These are phyloP conservation scores for Suillus brevipes DNA, from an alignment of 768 basidiomycete genomes.

Conservation along the genomic window DNA sequence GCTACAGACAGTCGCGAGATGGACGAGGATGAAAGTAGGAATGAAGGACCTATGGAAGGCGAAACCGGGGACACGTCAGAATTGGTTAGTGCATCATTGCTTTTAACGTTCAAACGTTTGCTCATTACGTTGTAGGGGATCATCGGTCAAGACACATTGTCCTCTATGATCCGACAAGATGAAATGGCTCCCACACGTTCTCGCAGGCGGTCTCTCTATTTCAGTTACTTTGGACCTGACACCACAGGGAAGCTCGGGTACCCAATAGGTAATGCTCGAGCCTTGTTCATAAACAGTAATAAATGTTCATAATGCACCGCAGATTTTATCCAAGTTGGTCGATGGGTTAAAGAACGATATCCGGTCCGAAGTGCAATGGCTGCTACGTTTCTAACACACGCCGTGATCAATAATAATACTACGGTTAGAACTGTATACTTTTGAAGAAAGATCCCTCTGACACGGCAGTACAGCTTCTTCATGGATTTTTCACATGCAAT, in stretches of 20 bases:
- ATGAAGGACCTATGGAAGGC: conserved; percentile 19
- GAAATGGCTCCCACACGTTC: conserved; percentile 61
- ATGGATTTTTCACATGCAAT: conserved; percentile 40
- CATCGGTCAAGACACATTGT: conserved; percentile 72
- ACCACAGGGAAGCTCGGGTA: conserved; percentile 53
- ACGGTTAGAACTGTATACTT: conserved; percentile 21
- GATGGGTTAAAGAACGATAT: conserved; percentile 59
- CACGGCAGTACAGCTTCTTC: conserved; percentile 43
- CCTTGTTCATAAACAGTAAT: neutral
- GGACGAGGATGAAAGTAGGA: conserved; percentile 19
- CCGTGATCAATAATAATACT: conserved; percentile 64
- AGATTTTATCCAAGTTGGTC: conserved; percentile 61
- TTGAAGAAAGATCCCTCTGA: conserved; percentile 1
- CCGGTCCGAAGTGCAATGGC: conserved; percentile 57
- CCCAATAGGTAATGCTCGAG: conserved; percentile 50
- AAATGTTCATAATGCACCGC: conserved; percentile 12
- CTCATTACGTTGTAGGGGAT: conserved; percentile 45
- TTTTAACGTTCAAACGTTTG: conserved; percentile 8
- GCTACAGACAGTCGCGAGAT: conserved; percentile 17
- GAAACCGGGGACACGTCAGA: conserved; percentile 16
- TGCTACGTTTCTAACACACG: conserved; percentile 72
- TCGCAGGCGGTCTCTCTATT: conserved; percentile 56
- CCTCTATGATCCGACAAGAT: conserved; percentile 73
- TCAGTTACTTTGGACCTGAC: conserved; percentile 39
- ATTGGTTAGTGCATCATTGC: conserved; percentile 21